Percentiles rank a stretch among this genome's conserved stretches.
Evolutionary conservation across 495 filamentous ascomycete genomes (phyloP).

Genomic region (Aspergillus coremiiformis): DNA sequence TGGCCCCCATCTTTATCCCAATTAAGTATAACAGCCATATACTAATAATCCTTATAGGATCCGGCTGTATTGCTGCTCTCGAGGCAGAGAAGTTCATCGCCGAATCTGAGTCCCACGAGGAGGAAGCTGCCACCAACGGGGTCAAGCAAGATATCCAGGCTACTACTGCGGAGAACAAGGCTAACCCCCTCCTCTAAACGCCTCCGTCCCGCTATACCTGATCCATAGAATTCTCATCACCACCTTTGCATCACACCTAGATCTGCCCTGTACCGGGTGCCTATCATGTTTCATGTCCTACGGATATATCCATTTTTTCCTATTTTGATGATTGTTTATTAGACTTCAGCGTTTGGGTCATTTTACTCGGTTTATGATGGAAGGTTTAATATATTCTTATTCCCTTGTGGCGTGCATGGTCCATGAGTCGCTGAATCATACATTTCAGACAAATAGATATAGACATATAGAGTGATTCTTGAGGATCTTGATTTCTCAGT

Average conservation of each 20-base stretch:
- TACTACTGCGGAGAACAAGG: conserved; percentile 50
- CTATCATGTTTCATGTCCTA: conserved; percentile 10
- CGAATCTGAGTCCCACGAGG: conserved; percentile 57
- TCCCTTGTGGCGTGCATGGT: conserved; percentile 4
- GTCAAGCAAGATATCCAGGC: conserved; percentile 22
- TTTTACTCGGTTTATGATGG: conserved; percentile 13
- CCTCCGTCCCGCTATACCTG: conserved; percentile 8
- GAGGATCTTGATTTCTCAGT: neutral
- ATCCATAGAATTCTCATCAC: neutral
- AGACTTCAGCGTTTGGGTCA: conserved; percentile 18
- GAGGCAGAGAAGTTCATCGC: conserved; percentile 89
- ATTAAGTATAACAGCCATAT: conserved; percentile 1
- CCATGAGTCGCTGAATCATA: neutral
- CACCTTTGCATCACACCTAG: neutral
- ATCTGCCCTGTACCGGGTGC: neutral
- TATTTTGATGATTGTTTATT: conserved; percentile 12
- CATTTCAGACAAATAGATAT: conserved; percentile 10
- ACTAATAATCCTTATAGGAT: conserved; percentile 45
- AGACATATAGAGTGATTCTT: conserved; percentile 14
- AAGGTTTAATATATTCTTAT: conserved; percentile 4
- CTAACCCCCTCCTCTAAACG: conserved; percentile 55
- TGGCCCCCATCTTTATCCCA: neutral
- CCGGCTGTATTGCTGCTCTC: conserved; percentile 89
- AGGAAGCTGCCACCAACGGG: conserved; percentile 21
- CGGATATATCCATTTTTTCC: conserved; percentile 10